Evolutionary conservation across 2,329 filamentous ascomycete genomes (phyloP), one percentile per base, ranked within the genome.

Genomic region (Anisogramma anomala): DNA sequence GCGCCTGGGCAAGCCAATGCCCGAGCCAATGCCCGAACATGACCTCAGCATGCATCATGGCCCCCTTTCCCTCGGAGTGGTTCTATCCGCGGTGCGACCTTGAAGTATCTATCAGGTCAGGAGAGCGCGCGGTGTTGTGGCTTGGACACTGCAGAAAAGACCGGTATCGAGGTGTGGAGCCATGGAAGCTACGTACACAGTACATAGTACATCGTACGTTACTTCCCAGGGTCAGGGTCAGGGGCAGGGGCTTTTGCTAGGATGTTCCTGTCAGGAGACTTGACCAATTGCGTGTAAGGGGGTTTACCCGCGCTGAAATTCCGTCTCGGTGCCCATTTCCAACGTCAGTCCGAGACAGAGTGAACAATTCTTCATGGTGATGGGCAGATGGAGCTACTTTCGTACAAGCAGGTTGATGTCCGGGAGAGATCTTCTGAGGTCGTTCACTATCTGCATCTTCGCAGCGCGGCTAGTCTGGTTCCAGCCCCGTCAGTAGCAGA

Each of bases 1-100:
- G 42, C 7, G 42, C 42, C 28, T 42, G 36, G 25, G 27, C 39
- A 15, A 45, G 42, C 45, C 42, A 45, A n/a, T 42, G 39, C 30
- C 25, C 38, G 6, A 45, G 42, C 45, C 42, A 45, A n/a, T 42
- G 39, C 30, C 25, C 38, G 6, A 45, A 14, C 13, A 27, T 36
- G 13, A 33, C 39, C 13, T 33, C 35, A 17, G 28, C 33, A 35
- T 42, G 42, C 42, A 47, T 45, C 18, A 9, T 39, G 23, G 31
- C 11, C 25, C 19, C 10, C 30, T 19, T 30, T 18, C 36, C 17
- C 10, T 9, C 8, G 28, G 18, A 26, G 8, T 13, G 23, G 20
- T 2, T 30, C n/a, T n/a, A 26, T 18, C 8, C 11, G 6, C 8
- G 26, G 22, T 20, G 22, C 26, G 14, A 34, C 30, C 38, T n/a